These are phyloP conservation scores for Zoysia pacifica DNA, from an alignment of 176 grass and related monocot genomes.

Conservation along the genomic window DNA sequence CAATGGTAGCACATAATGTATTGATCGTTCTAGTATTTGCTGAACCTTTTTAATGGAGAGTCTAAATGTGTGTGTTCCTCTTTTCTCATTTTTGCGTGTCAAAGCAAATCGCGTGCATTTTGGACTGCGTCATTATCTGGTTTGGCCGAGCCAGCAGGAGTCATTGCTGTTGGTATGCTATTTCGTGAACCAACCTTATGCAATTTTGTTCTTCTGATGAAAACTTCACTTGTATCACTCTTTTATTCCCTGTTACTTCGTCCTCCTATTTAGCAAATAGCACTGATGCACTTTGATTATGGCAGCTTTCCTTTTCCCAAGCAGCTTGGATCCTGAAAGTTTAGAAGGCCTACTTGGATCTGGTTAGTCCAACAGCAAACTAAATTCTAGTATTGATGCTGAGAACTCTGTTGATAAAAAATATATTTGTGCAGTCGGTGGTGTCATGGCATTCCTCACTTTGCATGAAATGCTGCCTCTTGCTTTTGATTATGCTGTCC, in stretches of 20 bases:
- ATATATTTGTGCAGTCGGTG: constrained; percentile 62
- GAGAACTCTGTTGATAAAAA: constrained; percentile 16
- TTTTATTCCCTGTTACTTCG: not conserved
- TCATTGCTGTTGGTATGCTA: constrained; percentile 76
- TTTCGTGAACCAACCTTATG: constrained; percentile 8
- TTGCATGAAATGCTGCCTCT: constrained; percentile 97
- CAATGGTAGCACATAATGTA: constrained; percentile 3
- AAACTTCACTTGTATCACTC: not conserved
- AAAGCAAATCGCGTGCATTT: constrained; percentile 89
- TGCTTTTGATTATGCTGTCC: constrained; percentile 96
- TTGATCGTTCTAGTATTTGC: constrained; percentile 13
- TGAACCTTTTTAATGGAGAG: not conserved
- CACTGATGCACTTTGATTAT: constrained; percentile 23
- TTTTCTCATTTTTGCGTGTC: constrained; percentile 37
- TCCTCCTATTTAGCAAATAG: not conserved
- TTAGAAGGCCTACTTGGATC: constrained; percentile 95
- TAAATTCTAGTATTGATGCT: not conserved
- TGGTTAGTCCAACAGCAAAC: constrained; percentile 56
- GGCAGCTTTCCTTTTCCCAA: constrained; percentile 86
- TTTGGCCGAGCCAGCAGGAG: constrained; percentile 85
- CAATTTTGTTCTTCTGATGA: constrained; percentile 24
- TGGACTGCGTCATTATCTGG: constrained; percentile 70
- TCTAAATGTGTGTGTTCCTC: not conserved
- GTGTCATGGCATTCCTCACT: constrained; percentile 97
- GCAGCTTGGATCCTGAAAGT: constrained; percentile 81